Percentiles rank a stretch among this genome's conserved stretches.
These are phyloP conservation scores for Phytopythium boreale DNA, from an alignment of 352 stramenopile species.

Conservation along the genomic window DNA sequence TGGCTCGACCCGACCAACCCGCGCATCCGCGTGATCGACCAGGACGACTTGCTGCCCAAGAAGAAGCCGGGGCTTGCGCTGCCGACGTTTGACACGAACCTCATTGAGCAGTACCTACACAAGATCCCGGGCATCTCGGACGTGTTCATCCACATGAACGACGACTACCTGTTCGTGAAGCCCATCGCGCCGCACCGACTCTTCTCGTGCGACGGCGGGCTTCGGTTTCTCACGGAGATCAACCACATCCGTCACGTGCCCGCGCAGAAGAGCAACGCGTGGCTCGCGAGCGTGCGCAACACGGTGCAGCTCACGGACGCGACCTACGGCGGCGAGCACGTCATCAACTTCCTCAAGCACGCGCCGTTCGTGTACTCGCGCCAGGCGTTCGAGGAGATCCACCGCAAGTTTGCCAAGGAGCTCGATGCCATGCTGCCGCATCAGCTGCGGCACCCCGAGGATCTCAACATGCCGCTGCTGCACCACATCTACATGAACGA, in stretches of 20 bases:
- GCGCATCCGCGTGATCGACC: conserved; percentile 68
- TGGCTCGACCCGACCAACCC: conserved; percentile 73
- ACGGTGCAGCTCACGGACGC: conserved; percentile 64
- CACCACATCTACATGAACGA: conserved; percentile 88
- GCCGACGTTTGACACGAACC: conserved; percentile 79
- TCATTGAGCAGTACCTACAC: conserved; percentile 88
- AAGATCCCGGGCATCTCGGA: conserved; percentile 82
- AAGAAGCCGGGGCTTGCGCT: conserved; percentile 40
- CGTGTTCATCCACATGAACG: conserved; percentile 89
- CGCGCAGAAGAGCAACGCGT: conserved; percentile 59
- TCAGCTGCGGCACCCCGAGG: conserved; percentile 60
- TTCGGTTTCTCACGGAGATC: conserved; percentile 76
- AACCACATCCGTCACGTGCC: conserved; percentile 79
- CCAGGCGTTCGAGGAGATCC: conserved; percentile 66
- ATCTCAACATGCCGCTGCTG: conserved; percentile 81
- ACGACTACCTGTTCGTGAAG: conserved; percentile 90
- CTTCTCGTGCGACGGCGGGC: conserved; percentile 79
- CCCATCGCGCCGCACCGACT: conserved; percentile 74
- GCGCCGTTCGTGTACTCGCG: conserved; percentile 82
- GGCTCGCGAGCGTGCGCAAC: conserved; percentile 77
- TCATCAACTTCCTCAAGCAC: conserved; percentile 87
- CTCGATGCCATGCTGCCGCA: conserved; percentile 55
- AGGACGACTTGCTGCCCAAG: conserved; percentile 67
- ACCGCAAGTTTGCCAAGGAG: conserved; percentile 56
- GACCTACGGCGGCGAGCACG: conserved; percentile 79